Evolutionary conservation across 2,329 filamentous ascomycete species (phyloP).

Genomic region (Fusarium sp.): DNA sequence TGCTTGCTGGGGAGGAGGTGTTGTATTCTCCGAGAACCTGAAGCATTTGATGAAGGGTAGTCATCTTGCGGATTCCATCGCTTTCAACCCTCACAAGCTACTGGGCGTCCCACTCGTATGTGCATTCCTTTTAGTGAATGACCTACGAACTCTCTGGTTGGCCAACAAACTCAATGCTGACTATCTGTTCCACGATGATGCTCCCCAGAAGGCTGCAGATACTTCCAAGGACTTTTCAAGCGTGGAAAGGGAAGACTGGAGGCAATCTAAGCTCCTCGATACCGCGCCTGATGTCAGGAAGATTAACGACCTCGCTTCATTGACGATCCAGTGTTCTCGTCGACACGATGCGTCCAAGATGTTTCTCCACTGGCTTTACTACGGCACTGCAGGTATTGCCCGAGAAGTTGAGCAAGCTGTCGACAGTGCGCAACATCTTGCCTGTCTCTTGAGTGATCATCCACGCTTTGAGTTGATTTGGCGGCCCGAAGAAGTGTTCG

Average conservation of each 20-base stretch:
- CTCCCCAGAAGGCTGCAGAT: fast-evolving
- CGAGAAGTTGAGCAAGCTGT: background rate
- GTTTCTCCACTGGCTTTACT: constrained; percentile 1
- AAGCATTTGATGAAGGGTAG: background rate
- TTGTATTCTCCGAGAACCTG: background rate
- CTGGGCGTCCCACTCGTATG: background rate
- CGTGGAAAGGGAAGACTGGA: background rate
- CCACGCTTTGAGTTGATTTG: background rate
- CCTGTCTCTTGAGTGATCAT: background rate
- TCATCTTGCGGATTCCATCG: background rate
- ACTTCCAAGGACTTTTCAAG: fast-evolving
- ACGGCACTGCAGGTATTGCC: background rate
- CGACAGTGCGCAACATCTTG: background rate
- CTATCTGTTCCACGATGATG: background rate
- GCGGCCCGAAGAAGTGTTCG: background rate
- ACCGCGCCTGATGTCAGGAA: background rate
- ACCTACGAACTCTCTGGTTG: background rate
- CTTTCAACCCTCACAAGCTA: background rate
- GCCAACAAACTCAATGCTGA: background rate
- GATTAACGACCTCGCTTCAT: background rate
- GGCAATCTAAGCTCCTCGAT: background rate
- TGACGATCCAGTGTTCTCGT: background rate
- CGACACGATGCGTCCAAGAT: background rate
- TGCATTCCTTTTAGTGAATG: background rate
- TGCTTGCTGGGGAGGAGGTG: constrained; percentile 2